phyloP scores from a whole-genome alignment of 202 grass and related monocot genomes.

The Brachypodium distachyon region DNA sequence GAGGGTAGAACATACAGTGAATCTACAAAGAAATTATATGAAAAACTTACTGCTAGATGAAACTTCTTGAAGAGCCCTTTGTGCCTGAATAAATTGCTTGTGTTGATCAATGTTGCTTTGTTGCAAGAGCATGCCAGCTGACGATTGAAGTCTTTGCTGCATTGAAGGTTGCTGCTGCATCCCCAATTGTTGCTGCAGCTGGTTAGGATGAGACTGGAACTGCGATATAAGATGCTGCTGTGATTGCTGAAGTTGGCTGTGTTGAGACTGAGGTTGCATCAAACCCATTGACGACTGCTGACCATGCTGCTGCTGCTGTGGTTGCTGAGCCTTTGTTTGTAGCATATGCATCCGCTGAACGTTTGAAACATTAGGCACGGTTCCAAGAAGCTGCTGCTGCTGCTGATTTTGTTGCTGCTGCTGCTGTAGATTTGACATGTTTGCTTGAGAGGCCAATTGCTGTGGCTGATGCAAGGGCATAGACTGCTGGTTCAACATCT shows the following conservation, averaged over 20 bases:
- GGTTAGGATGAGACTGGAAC: constrained; percentile 63
- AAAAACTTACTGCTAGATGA: constrained; percentile 81
- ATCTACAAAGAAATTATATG: constrained; percentile 9
- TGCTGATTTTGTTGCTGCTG: constrained; percentile 54
- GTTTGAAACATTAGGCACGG: constrained; percentile 37
- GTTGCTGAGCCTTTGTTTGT: constrained; percentile 56
- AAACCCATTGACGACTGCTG: constrained; percentile 44
- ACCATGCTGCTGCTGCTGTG: constrained; percentile 43
- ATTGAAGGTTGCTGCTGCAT: constrained; percentile 50
- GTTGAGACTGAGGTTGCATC: constrained; percentile 50
- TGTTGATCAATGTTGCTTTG: constrained; percentile 56
- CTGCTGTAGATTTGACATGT: constrained; percentile 49
- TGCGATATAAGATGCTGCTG: constrained; percentile 67
- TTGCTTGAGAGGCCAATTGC: constrained; percentile 47
- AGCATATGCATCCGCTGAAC: constrained; percentile 43
- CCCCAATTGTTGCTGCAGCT: constrained; percentile 53
- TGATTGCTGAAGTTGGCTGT: constrained; percentile 64
- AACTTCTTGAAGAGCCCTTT: constrained; percentile 58
- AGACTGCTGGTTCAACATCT: constrained; percentile 68
- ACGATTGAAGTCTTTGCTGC: constrained; percentile 65
- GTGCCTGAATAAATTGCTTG: constrained; percentile 67
- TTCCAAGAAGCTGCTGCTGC: constrained; percentile 58
- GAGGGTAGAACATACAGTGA: not conserved
- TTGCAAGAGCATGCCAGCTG: constrained; percentile 52
- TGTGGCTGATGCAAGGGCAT: constrained; percentile 61